Conservation (phyloP, 305 asterid genomes). For the Fraxinus ornus region DNA sequence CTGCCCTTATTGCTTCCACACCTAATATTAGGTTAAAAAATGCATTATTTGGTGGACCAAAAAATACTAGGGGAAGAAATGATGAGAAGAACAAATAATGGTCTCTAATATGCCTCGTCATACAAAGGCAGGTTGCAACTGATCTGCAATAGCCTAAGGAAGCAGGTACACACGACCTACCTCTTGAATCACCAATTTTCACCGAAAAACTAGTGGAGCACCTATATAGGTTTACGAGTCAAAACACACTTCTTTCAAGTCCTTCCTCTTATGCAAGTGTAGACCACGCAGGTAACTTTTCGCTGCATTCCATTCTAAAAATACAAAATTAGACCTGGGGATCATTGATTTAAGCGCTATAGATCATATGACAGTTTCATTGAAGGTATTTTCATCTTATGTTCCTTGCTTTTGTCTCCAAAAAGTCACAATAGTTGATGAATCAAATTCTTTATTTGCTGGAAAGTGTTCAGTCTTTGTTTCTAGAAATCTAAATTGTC, state of each 20-base stretch:
- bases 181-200: not conserved
- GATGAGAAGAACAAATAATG: not conserved
- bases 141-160: not conserved
- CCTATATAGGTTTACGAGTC: not conserved
- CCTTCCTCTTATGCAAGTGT: not conserved
- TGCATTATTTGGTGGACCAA: not conserved
- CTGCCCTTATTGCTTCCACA: not conserved
- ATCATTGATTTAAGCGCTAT: not conserved
- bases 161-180: not conserved
- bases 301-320: not conserved
- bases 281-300: not conserved
- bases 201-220: not conserved
- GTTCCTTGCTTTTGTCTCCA: not conserved
- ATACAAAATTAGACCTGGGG: not conserved
- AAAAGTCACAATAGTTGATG: not conserved
- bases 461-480: not conserved
- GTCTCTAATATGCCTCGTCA: not conserved
- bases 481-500: not conserved
- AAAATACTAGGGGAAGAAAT: not conserved
- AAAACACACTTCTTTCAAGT: too few relatives aligned
- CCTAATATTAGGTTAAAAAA: not conserved
- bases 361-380: not conserved
- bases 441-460: not conserved
- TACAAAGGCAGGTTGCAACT: not conserved
- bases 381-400: not conserved